Base-by-base conservation (phyloP, 768 basidiomycete species). In the Termitomyces sp. region DNA sequence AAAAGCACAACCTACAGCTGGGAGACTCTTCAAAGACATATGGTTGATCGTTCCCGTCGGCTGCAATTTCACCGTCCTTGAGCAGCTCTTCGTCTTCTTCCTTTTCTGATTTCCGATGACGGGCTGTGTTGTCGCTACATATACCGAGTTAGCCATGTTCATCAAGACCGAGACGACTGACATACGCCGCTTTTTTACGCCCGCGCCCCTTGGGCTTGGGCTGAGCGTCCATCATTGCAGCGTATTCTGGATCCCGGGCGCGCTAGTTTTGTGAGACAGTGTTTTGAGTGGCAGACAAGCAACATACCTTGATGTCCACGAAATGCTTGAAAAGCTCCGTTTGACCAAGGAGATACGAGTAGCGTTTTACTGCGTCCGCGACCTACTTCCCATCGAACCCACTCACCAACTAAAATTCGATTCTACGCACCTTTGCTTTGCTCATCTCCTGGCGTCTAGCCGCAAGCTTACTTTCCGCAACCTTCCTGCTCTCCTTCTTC, bases 241-340 rank as follows among this genome's bases (percentile, higher is more conserved):
- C 94, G 64, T 98, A 98, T 64, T 92, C 88, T 12, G 95, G 94
- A 72, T 98, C 94, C 18, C 92, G 86, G 39, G 91, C 84, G 73
- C 84, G 83, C 90, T 95, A 67, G 16, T 63, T 33, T 32, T 11
- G 7, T 31, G 18, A 22, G 36, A 55, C 52, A 22, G 44, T 3
- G 29, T 13, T 44, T 38, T n/a, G 6, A 44, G 25, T 20, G 32
- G 45, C 22, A 36, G 23, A 44, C 16, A 29, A 15, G 22, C 5
- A 13, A 13, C 50, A 25, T 20, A 90, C 93, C 82, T 97, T 97
- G 71, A 98, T 88, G 68, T 98, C 94, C 7, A 98, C 91, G 66
- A 98, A 98, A 70, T 98, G 96, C 63, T 94, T 93, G 78, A 99
- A 99, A 18, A 98, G 78, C 60, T 98, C 97, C 0, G 96, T 98